Evolutionary conservation across 2,329 filamentous ascomycete genomes (phyloP), one percentile per base, ranked within the genome.

Genomic region (Hypomyces perniciosus): DNA sequence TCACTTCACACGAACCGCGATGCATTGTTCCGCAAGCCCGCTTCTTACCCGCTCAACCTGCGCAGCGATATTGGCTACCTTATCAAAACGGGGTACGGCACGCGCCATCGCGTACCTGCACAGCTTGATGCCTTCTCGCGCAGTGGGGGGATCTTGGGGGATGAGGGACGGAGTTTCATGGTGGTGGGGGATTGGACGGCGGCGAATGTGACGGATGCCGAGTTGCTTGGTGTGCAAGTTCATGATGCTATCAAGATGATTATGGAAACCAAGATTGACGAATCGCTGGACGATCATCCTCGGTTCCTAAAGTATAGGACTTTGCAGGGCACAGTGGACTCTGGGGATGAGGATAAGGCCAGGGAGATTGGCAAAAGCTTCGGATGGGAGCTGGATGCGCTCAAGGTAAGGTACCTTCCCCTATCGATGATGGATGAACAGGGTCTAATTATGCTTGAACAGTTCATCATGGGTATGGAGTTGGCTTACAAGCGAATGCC

Each of bases 71-170:
- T 79, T 6, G 75, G 72, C 31, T 68, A 77, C 55, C 69, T 81
- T 45, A 64, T 81, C 56, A 81, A 81, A 64, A 80, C 77, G 4
- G 78, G 78, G 30, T 80, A 77, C 59, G 78, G 77, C 48, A 80
- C 78, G 13, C 71, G 71, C 43, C 63, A 72, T 45, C 72, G 78
- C 10, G 66, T 80, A 29, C 63, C 69, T 4, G 68, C 72, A 8
- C 72, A 76, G 61, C 62, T 80, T 8, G 65, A 70, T 39, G 76
- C 77, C 0, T 66, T 78, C 40, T 50, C 54, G 13, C 54, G 54
- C 8, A 59, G 59, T 12, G 65, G 62, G n/a, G 60, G 56, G 6
- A 68, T 70, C 41, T 53, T 73, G 50, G 61, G 61, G 39, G 52
- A 67, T 8, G 65, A 72, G 48, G 68, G 69, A n/a, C 61, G 65